Base-by-base conservation (phyloP, 495 filamentous ascomycete genomes). In the Talaromyces adpressus region DNA sequence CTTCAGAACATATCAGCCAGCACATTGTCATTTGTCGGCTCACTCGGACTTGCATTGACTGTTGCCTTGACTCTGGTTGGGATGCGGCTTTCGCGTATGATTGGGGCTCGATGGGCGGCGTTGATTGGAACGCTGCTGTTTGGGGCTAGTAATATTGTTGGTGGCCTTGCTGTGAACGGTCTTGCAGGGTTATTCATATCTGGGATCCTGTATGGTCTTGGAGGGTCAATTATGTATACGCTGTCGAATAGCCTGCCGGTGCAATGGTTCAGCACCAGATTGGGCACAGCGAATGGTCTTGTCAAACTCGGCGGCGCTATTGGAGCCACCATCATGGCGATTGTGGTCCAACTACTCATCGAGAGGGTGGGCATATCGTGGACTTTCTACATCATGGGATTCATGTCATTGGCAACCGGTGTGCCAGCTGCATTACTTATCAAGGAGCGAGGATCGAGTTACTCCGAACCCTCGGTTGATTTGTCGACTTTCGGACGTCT, bases 391-490 rank as follows among this genome's bases (percentile, higher is more conserved):
- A 67, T 73, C n/a, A 64, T 78, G 4, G 77, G 73, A 11, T 27
- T 73, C 2, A 22, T 74, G 11, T 71, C 68, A 0, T 59, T 73
- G 20, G 64, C 60, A n/a, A 72, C 64, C 59, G 79, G 77, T 0
- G 41, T 82, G 2, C 79, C 80, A 5, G 79, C 80, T 0, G 80
- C 80, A 0, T 79, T 71, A 64, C 58, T 82, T 3, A 69, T 82
- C 53, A 79, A 77, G 64, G 81, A 82, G 63, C 68, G 45, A 49
- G 45, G n/a, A 49, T 20, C 45, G 18, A 49, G 45, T 49, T 20
- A 49, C 45, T 49, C 16, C 45, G 45, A 9, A 49, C 45, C 45
- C 1, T 49, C 45, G n/a, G 7, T 56, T 56, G 57, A 59, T 36
- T 59, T 30, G 16, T 39, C 57, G 16, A 8, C 34, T 36, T 59